phyloP scores from a whole-genome alignment of 192 early-diverging fungal species.

The Rhizophagus sp. region DNA sequence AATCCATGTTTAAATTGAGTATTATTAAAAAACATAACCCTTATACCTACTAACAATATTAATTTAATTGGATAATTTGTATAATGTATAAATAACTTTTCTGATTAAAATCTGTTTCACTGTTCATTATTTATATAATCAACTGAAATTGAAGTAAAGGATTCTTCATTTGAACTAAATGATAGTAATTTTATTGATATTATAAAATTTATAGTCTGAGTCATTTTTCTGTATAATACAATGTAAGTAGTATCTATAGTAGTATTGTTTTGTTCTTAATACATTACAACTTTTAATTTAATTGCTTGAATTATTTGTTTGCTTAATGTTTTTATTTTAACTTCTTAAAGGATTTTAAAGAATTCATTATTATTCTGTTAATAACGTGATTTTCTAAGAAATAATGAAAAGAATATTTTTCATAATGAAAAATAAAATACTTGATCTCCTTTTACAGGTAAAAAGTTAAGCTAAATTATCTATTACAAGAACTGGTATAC shows the following conservation, averaged over 20 bases:
- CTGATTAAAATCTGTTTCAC: background rate
- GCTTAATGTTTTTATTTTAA: background rate
- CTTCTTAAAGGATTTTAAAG: background rate
- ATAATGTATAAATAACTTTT: background rate
- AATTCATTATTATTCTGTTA: background rate
- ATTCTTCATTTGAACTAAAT: background rate
- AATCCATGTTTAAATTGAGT: background rate
- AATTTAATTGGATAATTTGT: background rate
- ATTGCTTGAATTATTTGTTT: background rate
- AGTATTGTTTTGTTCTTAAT: background rate
- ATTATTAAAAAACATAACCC: conserved; percentile 13
- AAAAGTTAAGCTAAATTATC: conserved; percentile 13
- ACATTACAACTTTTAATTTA: background rate
- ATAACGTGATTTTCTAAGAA: background rate
- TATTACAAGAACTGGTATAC: background rate
- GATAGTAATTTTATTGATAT: background rate
- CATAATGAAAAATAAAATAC: conserved; percentile 12
- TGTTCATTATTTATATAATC: background rate
- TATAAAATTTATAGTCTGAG: background rate
- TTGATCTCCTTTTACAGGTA: background rate
- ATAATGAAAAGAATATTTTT: conserved; percentile 7
- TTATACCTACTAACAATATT: background rate
- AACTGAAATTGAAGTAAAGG: background rate
- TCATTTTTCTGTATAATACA: background rate
- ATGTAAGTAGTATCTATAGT: background rate